Evolutionary conservation across 1,284 basidiomycete species (phyloP).

Genomic region (Leccinum insigne): DNA sequence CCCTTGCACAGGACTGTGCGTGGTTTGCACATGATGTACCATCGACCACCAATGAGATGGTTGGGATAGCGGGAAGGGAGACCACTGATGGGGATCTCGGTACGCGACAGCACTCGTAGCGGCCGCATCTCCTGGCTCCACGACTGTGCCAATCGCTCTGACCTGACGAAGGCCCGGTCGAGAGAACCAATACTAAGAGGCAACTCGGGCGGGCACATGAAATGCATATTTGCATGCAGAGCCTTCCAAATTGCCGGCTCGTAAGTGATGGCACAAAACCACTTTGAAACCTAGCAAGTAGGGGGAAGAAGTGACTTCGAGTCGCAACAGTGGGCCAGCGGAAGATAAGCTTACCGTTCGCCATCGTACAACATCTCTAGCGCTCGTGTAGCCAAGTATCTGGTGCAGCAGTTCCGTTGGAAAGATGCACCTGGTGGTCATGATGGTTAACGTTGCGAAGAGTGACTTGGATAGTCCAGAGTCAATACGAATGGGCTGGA

Average conservation of each 20-base stretch:
- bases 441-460: not conserved
- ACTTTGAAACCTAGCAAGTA: not conserved
- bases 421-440: not conserved
- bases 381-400: not conserved
- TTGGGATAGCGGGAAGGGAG: not conserved
- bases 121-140: not conserved
- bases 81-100: not conserved
- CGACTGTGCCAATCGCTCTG: not conserved
- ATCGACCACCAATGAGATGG: not conserved
- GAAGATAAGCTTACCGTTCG: not conserved
- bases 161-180: not conserved
- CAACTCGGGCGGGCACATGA: not conserved
- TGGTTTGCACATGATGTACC: not conserved
- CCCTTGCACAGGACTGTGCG: not conserved
- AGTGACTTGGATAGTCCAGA: not conserved
- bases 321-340: not conserved
- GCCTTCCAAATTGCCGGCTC: not conserved
- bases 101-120: not conserved
- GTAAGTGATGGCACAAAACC: not conserved
- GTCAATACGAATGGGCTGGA: not conserved
- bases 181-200: not conserved
- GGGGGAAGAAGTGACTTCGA: not conserved
- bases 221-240: not conserved
- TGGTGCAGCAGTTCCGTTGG: not conserved
- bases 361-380: not conserved